These are phyloP conservation scores for Phytophthora litchii DNA, from an alignment of 352 stramenopile genomes.

Conservation along the genomic window DNA sequence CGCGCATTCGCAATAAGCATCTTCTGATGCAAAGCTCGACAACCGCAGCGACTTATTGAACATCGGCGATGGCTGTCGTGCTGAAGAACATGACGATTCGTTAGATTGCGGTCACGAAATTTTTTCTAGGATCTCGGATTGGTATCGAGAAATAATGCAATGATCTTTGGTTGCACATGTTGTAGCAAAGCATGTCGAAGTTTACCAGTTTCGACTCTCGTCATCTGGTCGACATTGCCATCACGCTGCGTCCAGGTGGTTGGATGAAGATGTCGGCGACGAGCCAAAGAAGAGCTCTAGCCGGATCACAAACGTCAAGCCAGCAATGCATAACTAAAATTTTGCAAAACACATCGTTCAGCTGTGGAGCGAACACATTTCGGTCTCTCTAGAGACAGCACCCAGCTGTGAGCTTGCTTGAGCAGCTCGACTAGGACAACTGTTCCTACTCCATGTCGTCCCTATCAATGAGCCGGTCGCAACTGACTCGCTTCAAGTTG, in stretches of 20 bases:
- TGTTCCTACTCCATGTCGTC: conserved; percentile 12
- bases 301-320: conserved; percentile 11
- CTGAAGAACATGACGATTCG: conserved; percentile 1
- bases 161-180: conserved; percentile 24
- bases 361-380: conserved; percentile 19
- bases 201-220: conserved; percentile 15
- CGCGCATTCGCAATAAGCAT: conserved; percentile 5
- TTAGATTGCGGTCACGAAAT: conserved; percentile 15
- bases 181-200: conserved; percentile 13
- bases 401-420: conserved; percentile 10
- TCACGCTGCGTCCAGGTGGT: conserved; percentile 24
- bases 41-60: background rate
- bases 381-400: conserved; percentile 5
- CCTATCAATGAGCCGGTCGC: conserved; percentile 12
- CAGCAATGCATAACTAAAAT: conserved; percentile 3
- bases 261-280: conserved; percentile 10
- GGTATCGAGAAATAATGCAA: conserved; percentile 6
- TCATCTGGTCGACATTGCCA: conserved; percentile 29
- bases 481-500: conserved; percentile 14
- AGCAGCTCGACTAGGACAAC: conserved; percentile 2
- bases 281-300: conserved; percentile 12
- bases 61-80: conserved; percentile 7
- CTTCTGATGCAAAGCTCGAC: conserved; percentile 5
- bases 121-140: conserved; percentile 12
- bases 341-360: conserved; percentile 8